phyloP scores from a whole-genome alignment of 2,329 filamentous ascomycete genomes.

The Arachnopeziza araneosa region DNA sequence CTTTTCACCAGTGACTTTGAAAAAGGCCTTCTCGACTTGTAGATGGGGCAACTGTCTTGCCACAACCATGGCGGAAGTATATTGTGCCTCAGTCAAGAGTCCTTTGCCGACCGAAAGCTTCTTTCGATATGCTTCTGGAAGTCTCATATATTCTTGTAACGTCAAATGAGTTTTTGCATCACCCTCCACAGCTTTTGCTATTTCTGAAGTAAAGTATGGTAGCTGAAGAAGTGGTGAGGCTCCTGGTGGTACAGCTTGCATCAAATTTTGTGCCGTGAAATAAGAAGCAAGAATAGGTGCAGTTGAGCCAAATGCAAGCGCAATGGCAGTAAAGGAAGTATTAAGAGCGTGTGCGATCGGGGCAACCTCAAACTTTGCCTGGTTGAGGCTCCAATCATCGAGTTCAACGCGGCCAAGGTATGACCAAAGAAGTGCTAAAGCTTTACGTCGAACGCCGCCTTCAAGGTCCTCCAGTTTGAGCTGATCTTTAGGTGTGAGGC shows the following conservation, averaged over 20 bases:
- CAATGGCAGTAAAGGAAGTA: slow-evolving; percentile 79
- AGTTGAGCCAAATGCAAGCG: slow-evolving; percentile 81
- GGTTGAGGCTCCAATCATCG: slow-evolving; percentile 69
- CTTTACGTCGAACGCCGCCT: slow-evolving; percentile 74
- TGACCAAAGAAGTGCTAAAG: slow-evolving; percentile 86
- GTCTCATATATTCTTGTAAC: slow-evolving; percentile 83
- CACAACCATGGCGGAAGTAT: slow-evolving; percentile 67
- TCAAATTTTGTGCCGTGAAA: slow-evolving; percentile 75
- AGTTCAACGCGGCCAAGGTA: slow-evolving; percentile 88
- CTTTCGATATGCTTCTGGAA: slow-evolving; percentile 69
- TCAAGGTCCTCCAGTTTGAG: slow-evolving; percentile 75
- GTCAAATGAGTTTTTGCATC: slow-evolving; percentile 69
- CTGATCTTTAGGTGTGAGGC: slow-evolving; percentile 68
- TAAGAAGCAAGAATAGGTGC: slow-evolving; percentile 77
- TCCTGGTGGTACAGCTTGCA: slow-evolving; percentile 81
- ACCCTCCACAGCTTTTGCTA: slow-evolving; percentile 64
- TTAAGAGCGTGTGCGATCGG: slow-evolving; percentile 81
- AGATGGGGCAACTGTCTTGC: slow-evolving; percentile 81
- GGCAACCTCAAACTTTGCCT: slow-evolving; percentile 83
- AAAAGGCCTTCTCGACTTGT: slow-evolving; percentile 86
- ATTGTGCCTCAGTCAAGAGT: slow-evolving; percentile 71
- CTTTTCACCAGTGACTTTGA: slow-evolving; percentile 95
- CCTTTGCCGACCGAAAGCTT: slow-evolving; percentile 63
- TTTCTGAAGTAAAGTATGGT: slow-evolving; percentile 70
- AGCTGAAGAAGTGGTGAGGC: slow-evolving; percentile 87